phyloP scores from a whole-genome alignment of 2,329 filamentous ascomycete genomes.

The Claviceps purpurea region DNA sequence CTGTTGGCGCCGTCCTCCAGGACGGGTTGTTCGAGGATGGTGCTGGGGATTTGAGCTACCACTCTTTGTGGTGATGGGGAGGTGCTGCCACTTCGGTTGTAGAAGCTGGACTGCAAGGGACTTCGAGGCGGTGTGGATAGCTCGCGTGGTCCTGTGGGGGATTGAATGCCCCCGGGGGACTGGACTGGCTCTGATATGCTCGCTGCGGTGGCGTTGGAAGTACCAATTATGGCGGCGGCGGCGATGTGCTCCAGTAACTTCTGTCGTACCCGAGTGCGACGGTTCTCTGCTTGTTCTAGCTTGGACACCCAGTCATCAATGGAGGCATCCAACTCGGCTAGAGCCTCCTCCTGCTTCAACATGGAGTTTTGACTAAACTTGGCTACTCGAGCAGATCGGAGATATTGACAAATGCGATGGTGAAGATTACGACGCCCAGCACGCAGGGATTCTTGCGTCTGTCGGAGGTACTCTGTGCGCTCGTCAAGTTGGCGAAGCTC shows the following conservation, averaged over 20 bases:
- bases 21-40: constrained; percentile 38
- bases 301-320: constrained; percentile 74
- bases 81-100: constrained; percentile 21
- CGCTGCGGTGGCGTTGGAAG: constrained; percentile 6
- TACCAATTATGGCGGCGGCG: constrained; percentile 45
- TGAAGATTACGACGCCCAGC: constrained; percentile 67
- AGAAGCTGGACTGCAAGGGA: constrained; percentile 6
- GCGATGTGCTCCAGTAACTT: constrained; percentile 74
- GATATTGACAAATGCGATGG: constrained; percentile 61
- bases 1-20: constrained; percentile 26
- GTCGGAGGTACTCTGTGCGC: constrained; percentile 63
- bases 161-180: constrained; percentile 26
- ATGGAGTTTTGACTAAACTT: constrained; percentile 64
- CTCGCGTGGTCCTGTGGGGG: constrained; percentile 23
- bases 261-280: constrained; percentile 60
- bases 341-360: constrained; percentile 66
- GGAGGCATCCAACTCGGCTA: constrained; percentile 61
- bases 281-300: constrained; percentile 68
- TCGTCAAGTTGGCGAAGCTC: constrained; percentile 67
- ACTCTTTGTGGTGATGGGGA: constrained; percentile 38
- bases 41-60: constrained; percentile 40
- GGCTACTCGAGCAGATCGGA: constrained; percentile 55
- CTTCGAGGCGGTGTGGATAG: constrained; percentile 34
- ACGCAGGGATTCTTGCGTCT: constrained; percentile 61
- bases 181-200: constrained; percentile 27